A percentile compares a stretch with the other conserved stretches of the same genome.
Evolutionary conservation across 352 stramenopile species (phyloP).

Genomic region (Hyaloperonospora brassicae): DNA sequence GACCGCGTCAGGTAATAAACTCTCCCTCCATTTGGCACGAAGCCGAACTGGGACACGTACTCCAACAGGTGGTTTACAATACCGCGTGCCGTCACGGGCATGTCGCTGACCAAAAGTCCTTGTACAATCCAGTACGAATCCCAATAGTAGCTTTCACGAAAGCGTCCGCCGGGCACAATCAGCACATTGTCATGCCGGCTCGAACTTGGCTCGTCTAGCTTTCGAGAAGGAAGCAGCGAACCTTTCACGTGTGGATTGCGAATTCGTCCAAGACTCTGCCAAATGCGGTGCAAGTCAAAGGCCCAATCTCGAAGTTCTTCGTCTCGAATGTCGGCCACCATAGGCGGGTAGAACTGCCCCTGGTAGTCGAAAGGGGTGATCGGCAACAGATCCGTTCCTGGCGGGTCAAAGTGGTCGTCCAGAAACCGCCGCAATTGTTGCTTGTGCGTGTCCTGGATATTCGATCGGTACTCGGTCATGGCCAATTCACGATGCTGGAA

Average conservation of each 20-base stretch:
- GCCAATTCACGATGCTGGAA: conserved; percentile 50
- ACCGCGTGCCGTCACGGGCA: conserved; percentile 64
- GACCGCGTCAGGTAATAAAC: conserved; percentile 88
- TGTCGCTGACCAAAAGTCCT: conserved; percentile 75
- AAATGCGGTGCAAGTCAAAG: conserved; percentile 61
- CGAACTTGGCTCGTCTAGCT: conserved; percentile 28
- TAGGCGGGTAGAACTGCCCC: conserved; percentile 36
- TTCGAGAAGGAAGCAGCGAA: conserved; percentile 43
- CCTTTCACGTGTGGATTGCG: conserved; percentile 41
- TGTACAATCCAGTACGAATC: conserved; percentile 90
- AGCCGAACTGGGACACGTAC: conserved; percentile 79
- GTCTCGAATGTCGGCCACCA: conserved; percentile 49
- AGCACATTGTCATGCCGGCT: conserved; percentile 49
- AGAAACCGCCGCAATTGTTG: conserved; percentile 56
- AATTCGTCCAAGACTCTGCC: conserved; percentile 59
- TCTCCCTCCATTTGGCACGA: conserved; percentile 85
- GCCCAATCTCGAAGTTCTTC: conserved; percentile 54
- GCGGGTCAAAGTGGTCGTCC: conserved; percentile 72
- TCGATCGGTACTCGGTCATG: conserved; percentile 43
- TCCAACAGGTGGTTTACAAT: conserved; percentile 85
- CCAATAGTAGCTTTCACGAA: conserved; percentile 91
- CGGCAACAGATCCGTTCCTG: conserved; percentile 63
- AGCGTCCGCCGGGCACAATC: conserved; percentile 85
- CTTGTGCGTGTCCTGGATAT: conserved; percentile 22
- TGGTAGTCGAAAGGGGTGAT: conserved; percentile 70